Evolutionary conservation across 805 yeast genomes (phyloP).

Genomic region (Wickerhamomyces canadensis): DNA sequence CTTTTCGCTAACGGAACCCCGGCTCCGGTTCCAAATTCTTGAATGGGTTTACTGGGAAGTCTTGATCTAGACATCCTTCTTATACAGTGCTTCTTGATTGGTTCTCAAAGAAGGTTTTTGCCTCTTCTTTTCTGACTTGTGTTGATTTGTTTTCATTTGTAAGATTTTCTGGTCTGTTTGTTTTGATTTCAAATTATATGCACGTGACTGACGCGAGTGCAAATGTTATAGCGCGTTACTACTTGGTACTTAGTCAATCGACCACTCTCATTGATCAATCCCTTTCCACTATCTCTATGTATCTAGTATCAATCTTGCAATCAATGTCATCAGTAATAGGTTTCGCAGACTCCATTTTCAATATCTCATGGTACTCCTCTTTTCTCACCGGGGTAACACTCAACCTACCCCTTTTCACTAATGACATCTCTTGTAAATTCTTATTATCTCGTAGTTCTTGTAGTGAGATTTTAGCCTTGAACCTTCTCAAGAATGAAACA

Average conservation of each 20-base stretch:
- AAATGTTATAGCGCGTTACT: too few species aligned
- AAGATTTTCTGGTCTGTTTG: constrained; percentile 6
- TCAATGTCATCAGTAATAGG: constrained; percentile 27
- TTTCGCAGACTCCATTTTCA: constrained; percentile 30
- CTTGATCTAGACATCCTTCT: constrained; percentile 30
- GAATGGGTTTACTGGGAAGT: constrained; percentile 37
- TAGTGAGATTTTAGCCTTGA: constrained; percentile 37
- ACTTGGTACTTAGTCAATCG: too few species aligned
- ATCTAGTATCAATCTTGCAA: constrained; percentile 24
- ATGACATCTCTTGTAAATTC: constrained; percentile 34
- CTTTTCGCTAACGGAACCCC: constrained; percentile 53
- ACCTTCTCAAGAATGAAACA: constrained; percentile 36
- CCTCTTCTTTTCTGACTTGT: background rate
- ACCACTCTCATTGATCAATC: too few species aligned
- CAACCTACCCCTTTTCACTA: constrained; percentile 43
- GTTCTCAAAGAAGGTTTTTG: background rate
- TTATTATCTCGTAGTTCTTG: constrained; percentile 32
- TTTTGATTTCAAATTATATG: background rate
- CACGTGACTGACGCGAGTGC: constrained; percentile 8
- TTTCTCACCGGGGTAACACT: constrained; percentile 46
- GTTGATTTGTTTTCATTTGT: background rate
- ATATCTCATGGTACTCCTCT: constrained; percentile 35
- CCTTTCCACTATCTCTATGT: constrained; percentile 4
- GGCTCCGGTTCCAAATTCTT: constrained; percentile 63
- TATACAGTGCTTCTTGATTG: background rate